phyloP scores from a whole-genome alignment of 306 rosid genomes.

The Begonia peltatifolia region DNA sequence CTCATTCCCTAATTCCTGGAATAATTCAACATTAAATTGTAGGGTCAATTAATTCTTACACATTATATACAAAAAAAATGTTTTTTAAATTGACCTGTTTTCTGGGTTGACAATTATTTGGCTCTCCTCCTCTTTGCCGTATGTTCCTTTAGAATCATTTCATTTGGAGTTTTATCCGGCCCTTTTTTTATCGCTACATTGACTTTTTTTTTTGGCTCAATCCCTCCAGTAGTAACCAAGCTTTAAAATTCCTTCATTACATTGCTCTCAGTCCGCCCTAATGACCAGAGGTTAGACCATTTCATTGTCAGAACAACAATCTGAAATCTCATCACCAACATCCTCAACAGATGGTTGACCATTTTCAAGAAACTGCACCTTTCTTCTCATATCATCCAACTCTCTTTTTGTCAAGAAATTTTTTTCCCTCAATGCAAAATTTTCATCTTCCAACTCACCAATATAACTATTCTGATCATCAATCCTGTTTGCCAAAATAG shows the following conservation, averaged over 20 bases:
- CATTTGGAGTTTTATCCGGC: neutral
- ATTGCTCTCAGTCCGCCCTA: too few relatives aligned
- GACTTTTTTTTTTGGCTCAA: too few relatives aligned
- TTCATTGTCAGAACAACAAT: constrained; percentile 36
- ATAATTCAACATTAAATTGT: too few relatives aligned
- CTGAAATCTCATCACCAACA: constrained; percentile 27
- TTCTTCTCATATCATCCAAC: constrained; percentile 57
- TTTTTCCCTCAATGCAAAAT: constrained; percentile 79
- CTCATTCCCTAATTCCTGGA: too few relatives aligned
- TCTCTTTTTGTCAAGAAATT: constrained; percentile 83
- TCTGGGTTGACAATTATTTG: too few relatives aligned
- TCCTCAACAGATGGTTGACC: constrained; percentile 19
- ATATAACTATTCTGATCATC: constrained; percentile 94
- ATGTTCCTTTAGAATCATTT: neutral
- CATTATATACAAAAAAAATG: too few relatives aligned
- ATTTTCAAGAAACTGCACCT: constrained; percentile 51
- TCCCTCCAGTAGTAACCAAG: too few relatives aligned
- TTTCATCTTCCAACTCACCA: constrained; percentile 88
- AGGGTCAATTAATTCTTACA: too few relatives aligned
- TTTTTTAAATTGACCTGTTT: too few relatives aligned
- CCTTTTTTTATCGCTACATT: too few relatives aligned
- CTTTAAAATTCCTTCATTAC: too few relatives aligned
- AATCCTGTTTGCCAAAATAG: constrained; percentile 65
- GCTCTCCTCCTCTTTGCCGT: too few relatives aligned
- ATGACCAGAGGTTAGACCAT: constrained; percentile 1